Base-by-base conservation (phyloP, 192 early-diverging fungal genomes). In the Coemansia sp. region DNA sequence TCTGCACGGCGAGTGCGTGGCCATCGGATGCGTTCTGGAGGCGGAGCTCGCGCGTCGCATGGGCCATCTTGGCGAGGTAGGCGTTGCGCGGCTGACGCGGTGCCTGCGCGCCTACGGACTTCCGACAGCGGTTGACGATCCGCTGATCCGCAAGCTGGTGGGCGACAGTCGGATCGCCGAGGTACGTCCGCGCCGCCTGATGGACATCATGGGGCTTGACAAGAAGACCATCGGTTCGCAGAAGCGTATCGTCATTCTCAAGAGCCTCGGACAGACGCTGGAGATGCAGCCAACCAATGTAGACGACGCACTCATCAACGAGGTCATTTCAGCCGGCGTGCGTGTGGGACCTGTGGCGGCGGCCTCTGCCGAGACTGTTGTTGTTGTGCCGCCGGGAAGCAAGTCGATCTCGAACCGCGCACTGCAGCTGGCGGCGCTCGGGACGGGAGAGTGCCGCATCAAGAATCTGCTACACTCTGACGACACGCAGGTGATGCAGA, bases 321-420 rank as follows among this genome's bases (percentile, higher is more conserved):
- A 89, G 52, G 86, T 93, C 4, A 66, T 97, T n/a, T 88, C 90
- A 1, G 89, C 87, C 13, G 87, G 89, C 6, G 83, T 90, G 22
- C 72, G 81, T 22, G 87, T 97, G 20, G 67, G 77, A 8, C 85
- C 91, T n/a, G 78, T 86, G 5, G 62, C 74, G 14, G 81, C 72
- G 48, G 40, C 68, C 36, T 22, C 59, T 36, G 37, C n/a, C 14
- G 19, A 25, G 1, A 56, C 67, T 19, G 62, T 72, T 17, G 64
- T 80, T 2, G 83, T 94, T 13, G 70, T 78, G 23, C 76, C 94
- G 23, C 94, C 95, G 6, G 95, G 95, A 4, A 95, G 93, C 58
- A 99, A 99, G 80, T 97, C 94, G 36, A 93, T 99, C 50, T 97
- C 95, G 17, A 98, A 99, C 85, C 88, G 97, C 61, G 95, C 93